Conservation (phyloP, 495 filamentous ascomycete species). For the Penicillium antarcticum region DNA sequence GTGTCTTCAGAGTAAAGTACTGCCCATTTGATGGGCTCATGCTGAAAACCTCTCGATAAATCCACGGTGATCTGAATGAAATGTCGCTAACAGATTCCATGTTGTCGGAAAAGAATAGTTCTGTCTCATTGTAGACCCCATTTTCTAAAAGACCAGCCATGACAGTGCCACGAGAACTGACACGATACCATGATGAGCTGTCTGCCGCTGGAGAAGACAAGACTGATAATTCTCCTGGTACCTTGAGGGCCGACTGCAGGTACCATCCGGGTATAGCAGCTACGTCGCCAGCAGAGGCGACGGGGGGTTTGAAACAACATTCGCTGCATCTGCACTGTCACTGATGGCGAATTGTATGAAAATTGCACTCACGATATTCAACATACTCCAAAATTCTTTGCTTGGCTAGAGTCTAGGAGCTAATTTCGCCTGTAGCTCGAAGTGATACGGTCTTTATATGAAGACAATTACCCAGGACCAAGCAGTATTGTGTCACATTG, state of each 20-base stretch:
- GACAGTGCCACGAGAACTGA: constrained; percentile 50
- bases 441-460: no score
- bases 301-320: neutral
- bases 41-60: constrained; percentile 57
- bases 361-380: neutral
- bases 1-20: constrained; percentile 51
- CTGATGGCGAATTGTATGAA: neutral
- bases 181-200: constrained; percentile 51
- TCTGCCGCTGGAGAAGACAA: constrained; percentile 48
- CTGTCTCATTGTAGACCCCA: constrained; percentile 51
- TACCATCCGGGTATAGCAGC: constrained; percentile 53
- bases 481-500: neutral
- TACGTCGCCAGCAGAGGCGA: constrained; percentile 24
- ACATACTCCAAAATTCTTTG: constrained; percentile 1
- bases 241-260: constrained; percentile 46
- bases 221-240: constrained; percentile 28
- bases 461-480: neutral
- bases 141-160: constrained; percentile 56
- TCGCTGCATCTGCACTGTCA: neutral
- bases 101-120: constrained; percentile 57
- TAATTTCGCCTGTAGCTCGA: no score
- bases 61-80: constrained; percentile 54
- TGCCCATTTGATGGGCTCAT: constrained; percentile 34
- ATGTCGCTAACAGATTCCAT: constrained; percentile 39
- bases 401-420: neutral